Conservation (phyloP, 1,284 basidiomycete species). For the Microbotryum intermedium region DNA sequence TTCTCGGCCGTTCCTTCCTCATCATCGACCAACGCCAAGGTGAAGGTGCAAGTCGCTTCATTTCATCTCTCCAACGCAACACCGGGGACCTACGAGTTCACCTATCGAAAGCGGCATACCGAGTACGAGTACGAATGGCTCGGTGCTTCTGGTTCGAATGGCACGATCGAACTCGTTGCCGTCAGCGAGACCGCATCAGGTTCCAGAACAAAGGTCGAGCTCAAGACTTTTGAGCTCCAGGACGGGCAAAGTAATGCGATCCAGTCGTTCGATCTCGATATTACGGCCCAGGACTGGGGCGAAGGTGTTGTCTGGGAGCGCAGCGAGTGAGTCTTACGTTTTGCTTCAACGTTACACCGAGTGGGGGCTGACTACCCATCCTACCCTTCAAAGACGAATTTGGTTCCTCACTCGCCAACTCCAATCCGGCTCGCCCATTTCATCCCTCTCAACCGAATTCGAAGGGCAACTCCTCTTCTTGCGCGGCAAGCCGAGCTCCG, state of each 20-base stretch:
- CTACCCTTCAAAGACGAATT: slow-evolving; percentile 1
- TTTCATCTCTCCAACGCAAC: background rate
- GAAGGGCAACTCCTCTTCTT: slow-evolving; percentile 24
- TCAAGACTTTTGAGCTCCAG: slow-evolving; percentile 3
- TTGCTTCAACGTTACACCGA: background rate
- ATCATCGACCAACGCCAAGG: background rate
- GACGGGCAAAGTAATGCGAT: background rate
- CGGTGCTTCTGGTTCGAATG: slow-evolving; percentile 11
- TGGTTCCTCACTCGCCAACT: slow-evolving; percentile 26
- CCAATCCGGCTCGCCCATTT: background rate
- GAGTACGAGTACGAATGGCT: slow-evolving; percentile 23
- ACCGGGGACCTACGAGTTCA: slow-evolving; percentile 19
- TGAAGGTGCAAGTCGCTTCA: too few relatives aligned
- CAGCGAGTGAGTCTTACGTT: background rate
- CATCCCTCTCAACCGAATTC: slow-evolving; percentile 3
- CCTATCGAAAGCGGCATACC: slow-evolving; percentile 8
- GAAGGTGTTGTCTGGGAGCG: slow-evolving; percentile 21
- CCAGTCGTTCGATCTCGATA: background rate
- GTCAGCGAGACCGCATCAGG: background rate
- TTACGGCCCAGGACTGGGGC: background rate
- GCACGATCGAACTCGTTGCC: slow-evolving; percentile 5
- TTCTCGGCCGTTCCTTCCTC: background rate
- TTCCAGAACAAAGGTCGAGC: background rate
- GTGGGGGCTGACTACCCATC: background rate
- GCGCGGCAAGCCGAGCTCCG: background rate